These are phyloP conservation scores for Cytospora leucostoma DNA, from an alignment of 2,329 filamentous ascomycete genomes.

Conservation along the genomic window DNA sequence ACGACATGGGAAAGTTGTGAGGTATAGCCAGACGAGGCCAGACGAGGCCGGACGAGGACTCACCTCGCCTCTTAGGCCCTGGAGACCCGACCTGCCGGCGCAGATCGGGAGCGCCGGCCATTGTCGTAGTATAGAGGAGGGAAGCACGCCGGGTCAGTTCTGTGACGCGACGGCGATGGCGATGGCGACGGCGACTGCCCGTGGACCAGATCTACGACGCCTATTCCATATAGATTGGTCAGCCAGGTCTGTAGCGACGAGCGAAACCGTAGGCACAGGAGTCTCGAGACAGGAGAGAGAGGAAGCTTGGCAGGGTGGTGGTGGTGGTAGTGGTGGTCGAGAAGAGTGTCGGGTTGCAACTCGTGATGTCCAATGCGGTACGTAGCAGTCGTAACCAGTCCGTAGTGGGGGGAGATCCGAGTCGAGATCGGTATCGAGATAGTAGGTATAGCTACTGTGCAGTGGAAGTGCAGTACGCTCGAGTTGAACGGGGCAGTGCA, in stretches of 20 bases:
- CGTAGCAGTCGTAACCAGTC: background rate
- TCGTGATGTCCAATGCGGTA: background rate
- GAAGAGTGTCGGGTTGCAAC: background rate
- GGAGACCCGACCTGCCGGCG: conserved; percentile 58
- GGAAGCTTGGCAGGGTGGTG: background rate
- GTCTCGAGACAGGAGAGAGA: background rate
- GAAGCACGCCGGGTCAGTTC: conserved; percentile 51
- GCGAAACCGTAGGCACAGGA: background rate
- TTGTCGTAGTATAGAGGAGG: conserved; percentile 23
- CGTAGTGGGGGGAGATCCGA: background rate
- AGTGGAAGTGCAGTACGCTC: background rate
- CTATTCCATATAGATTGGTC: conserved; percentile 36
- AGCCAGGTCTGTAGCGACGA: conserved; percentile 16
- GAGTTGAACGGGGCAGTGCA: background rate
- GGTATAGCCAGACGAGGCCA: conserved; percentile 14
- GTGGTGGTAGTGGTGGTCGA: background rate
- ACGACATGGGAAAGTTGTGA: conserved; percentile 19
- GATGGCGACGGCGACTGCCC: conserved; percentile 29
- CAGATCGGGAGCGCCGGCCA: conserved; percentile 41
- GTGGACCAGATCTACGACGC: conserved; percentile 46
- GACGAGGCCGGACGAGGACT: conserved; percentile 33
- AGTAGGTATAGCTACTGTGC: background rate
- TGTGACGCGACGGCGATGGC: conserved; percentile 28
- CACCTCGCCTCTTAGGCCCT: conserved; percentile 58
- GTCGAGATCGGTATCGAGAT: background rate